phyloP scores from a whole-genome alignment of 352 stramenopile genomes.

The Globisporangium cylindrosporum region DNA sequence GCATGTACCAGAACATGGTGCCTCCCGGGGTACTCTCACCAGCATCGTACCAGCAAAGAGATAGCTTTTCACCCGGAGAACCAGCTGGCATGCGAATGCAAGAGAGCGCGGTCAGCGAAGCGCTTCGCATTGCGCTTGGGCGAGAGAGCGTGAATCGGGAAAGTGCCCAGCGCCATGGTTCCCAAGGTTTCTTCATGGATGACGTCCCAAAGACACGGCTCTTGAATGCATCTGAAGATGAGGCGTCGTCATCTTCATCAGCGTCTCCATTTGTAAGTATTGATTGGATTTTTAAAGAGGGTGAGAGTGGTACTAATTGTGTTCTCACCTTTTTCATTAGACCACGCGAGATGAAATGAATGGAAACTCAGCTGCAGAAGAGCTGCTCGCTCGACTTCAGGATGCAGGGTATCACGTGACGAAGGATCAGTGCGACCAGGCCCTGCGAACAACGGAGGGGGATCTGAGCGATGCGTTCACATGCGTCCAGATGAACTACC shows the following conservation, averaged over 20 bases:
- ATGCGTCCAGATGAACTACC: slow-evolving; percentile 16
- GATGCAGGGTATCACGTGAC: slow-evolving; percentile 28
- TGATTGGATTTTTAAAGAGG: background rate
- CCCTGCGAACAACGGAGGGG: slow-evolving; percentile 28
- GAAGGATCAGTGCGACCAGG: slow-evolving; percentile 40
- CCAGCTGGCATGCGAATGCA: slow-evolving; percentile 21
- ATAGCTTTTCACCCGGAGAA: slow-evolving; percentile 47
- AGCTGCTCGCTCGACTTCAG: slow-evolving; percentile 28
- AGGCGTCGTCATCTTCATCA: background rate
- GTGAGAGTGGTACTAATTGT: background rate
- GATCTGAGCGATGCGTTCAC: slow-evolving; percentile 26
- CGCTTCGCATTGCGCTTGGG: slow-evolving; percentile 71
- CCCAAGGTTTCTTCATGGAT: slow-evolving; percentile 19
- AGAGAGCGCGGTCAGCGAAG: slow-evolving; percentile 49
- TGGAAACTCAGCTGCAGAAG: background rate
- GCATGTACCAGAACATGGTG: slow-evolving; percentile 48
- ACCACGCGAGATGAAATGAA: background rate
- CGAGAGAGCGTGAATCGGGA: slow-evolving; percentile 71
- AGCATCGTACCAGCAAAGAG: slow-evolving; percentile 79
- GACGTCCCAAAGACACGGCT: slow-evolving; percentile 39
- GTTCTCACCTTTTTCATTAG: background rate
- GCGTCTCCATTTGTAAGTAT: slow-evolving; percentile 5
- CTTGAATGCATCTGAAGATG: slow-evolving; percentile 26
- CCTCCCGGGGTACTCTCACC: slow-evolving; percentile 57
- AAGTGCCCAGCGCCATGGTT: slow-evolving; percentile 28